Evolutionary conservation across 2,329 filamentous ascomycete species (phyloP).

Genomic region (Apiospora rasikravindrae): DNA sequence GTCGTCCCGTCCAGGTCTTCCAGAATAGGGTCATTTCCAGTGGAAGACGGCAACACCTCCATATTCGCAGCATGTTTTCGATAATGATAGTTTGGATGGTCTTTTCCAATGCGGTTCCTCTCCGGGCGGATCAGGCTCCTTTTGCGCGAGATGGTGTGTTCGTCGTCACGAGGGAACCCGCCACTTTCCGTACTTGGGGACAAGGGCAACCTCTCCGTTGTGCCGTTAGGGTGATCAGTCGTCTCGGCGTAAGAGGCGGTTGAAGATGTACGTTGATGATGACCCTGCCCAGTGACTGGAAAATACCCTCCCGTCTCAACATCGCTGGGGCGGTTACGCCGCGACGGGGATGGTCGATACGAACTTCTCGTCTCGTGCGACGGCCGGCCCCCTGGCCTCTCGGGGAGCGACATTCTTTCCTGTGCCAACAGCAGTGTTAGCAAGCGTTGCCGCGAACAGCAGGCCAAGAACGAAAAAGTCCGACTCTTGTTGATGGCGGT

Average conservation of each 20-base stretch:
- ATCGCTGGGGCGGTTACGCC: slow-evolving; percentile 70
- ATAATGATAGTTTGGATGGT: slow-evolving; percentile 96
- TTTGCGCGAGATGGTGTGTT: slow-evolving; percentile 66
- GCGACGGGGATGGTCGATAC: slow-evolving; percentile 67
- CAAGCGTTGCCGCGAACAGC: neutral
- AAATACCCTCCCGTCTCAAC: slow-evolving; percentile 68
- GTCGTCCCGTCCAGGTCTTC: slow-evolving; percentile 76
- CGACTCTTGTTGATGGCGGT: neutral
- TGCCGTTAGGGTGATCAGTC: slow-evolving; percentile 57
- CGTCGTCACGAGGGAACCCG: slow-evolving; percentile 35
- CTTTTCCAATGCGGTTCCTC: slow-evolving; percentile 80
- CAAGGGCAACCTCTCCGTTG: slow-evolving; percentile 61
- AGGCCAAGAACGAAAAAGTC: neutral
- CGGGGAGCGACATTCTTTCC: slow-evolving; percentile 64
- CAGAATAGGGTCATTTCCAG: slow-evolving; percentile 85
- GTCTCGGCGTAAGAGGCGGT: slow-evolving; percentile 64
- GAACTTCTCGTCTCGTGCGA: slow-evolving; percentile 65
- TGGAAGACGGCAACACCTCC: slow-evolving; percentile 86
- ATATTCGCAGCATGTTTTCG: slow-evolving; percentile 93
- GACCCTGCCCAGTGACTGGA: slow-evolving; percentile 46
- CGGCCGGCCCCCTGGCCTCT: slow-evolving; percentile 65
- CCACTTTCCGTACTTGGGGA: slow-evolving; percentile 50
- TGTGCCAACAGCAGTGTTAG: slow-evolving; percentile 28
- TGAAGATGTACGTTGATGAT: slow-evolving; percentile 63
- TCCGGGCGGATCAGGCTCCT: slow-evolving; percentile 89